A percentile compares a stretch with the other conserved stretches of the same genome.
These are phyloP conservation scores for Amesomyces nigricolor DNA, from an alignment of 2,329 filamentous ascomycete species.

Conservation along the genomic window DNA sequence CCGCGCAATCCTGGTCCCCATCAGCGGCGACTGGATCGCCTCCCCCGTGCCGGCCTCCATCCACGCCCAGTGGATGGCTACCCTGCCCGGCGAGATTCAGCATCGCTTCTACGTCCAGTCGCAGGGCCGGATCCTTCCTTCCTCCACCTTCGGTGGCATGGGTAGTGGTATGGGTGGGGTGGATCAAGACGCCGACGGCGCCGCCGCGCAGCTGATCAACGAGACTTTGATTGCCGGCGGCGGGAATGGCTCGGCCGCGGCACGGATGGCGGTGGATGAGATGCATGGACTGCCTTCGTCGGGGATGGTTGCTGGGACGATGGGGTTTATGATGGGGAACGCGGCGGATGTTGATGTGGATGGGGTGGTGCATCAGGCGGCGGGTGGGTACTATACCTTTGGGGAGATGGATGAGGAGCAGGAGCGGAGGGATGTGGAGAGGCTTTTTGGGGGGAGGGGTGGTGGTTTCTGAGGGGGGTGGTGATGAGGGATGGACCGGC, in stretches of 20 bases:
- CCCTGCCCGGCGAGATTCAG: constrained; percentile 8
- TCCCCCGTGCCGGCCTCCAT: not conserved
- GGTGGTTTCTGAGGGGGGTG: no score
- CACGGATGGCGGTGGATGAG: no score
- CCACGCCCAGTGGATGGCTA: constrained; percentile 9
- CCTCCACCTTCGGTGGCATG: no score
- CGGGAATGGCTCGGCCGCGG: no score
- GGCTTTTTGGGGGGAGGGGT: not conserved
- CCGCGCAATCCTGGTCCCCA: not conserved
- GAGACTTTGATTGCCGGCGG: not conserved
- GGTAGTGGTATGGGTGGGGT: no score
- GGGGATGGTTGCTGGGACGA: no score
- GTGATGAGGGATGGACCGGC: no score
- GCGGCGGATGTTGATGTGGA: not conserved
- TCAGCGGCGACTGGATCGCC: constrained; percentile 1
- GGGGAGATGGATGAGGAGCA: not conserved
- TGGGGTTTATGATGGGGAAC: no score
- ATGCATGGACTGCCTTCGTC: no score
- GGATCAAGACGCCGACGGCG: not conserved
- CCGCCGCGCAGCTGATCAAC: not conserved
- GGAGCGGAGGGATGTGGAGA: not conserved
- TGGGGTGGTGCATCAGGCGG: not conserved
- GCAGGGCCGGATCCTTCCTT: not conserved
- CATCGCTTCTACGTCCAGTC: constrained; percentile 2
- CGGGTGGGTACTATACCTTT: no score